Evolutionary conservation across 768 basidiomycete species (phyloP).

Genomic region (Hysterangium stoloniferum): DNA sequence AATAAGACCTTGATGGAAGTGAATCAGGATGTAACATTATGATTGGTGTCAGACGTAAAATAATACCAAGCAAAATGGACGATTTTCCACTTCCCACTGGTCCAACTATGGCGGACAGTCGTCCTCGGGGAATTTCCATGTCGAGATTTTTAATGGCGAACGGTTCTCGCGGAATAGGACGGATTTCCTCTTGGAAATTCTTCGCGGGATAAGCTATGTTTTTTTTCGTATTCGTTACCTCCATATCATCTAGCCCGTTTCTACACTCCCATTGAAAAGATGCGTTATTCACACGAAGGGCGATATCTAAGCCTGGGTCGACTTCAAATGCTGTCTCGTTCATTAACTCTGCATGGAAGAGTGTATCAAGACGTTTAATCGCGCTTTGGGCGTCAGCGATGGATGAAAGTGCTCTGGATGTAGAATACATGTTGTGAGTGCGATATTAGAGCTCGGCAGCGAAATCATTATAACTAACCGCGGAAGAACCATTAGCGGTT

Average conservation of each 20-base stretch:
- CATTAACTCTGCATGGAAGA: constrained; percentile 52
- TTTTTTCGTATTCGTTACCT: constrained; percentile 6
- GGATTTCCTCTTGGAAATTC: constrained; percentile 13
- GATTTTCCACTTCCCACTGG: constrained; percentile 61
- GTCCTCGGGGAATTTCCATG: constrained; percentile 47
- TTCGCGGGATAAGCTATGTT: constrained; percentile 12
- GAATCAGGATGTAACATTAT: constrained; percentile 26
- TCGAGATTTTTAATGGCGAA: constrained; percentile 46
- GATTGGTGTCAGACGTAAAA: neutral
- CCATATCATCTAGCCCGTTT: constrained; percentile 14
- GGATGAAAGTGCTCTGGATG: constrained; percentile 44
- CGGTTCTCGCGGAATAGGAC: constrained; percentile 23
- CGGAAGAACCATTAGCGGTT: constrained; percentile 62
- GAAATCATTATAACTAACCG: constrained; percentile 23
- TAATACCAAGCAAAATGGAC: constrained; percentile 21
- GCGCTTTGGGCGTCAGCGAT: constrained; percentile 61
- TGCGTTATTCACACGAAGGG: constrained; percentile 43
- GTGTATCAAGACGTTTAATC: constrained; percentile 37
- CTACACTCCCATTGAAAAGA: constrained; percentile 57
- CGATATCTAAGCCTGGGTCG: constrained; percentile 38
- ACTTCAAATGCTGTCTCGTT: constrained; percentile 34
- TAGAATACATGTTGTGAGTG: constrained; percentile 21
- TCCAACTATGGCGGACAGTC: constrained; percentile 56
- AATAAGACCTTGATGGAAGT: constrained; percentile 52
- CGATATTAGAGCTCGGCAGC: constrained; percentile 24